A percentile compares a stretch with the other conserved stretches of the same genome.
Evolutionary conservation across 1,284 basidiomycete species (phyloP).

Genomic region (Tylopilus sp.): DNA sequence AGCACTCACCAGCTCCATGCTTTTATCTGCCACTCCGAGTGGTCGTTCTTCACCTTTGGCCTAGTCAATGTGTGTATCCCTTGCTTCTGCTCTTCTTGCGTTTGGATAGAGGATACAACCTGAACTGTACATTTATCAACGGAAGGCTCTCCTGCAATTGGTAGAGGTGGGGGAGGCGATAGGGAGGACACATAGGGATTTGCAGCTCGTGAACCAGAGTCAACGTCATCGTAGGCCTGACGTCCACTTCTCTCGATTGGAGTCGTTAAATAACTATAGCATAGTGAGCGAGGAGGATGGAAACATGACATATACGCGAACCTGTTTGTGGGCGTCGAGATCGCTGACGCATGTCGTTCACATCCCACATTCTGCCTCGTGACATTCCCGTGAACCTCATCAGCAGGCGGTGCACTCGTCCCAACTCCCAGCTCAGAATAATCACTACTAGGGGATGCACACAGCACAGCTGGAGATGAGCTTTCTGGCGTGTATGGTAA

Average conservation of each 20-base stretch:
- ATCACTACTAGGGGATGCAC: neutral
- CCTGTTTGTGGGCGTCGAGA: conserved; percentile 1
- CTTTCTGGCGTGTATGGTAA: neutral
- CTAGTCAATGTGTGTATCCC: neutral
- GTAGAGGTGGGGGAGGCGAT: neutral
- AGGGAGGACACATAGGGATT: neutral
- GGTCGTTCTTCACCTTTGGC: neutral
- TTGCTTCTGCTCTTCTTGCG: neutral
- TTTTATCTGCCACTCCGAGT: conserved; percentile 1
- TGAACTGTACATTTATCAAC: neutral
- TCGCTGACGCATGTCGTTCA: neutral
- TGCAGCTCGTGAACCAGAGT: neutral
- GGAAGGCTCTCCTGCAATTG: neutral
- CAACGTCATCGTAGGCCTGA: neutral
- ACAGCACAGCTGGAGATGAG: neutral
- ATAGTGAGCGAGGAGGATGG: neutral
- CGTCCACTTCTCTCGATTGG: neutral
- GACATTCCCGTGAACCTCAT: neutral
- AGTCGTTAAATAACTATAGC: neutral
- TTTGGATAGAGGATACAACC: neutral
- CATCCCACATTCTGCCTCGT: neutral
- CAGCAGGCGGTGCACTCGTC: too few relatives aligned
- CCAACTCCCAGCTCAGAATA: neutral
- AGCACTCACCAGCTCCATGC: conserved; percentile 5
- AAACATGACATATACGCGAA: neutral